Conservation (phyloP, 2,329 filamentous ascomycete species). For the Fusarium chuoi region DNA sequence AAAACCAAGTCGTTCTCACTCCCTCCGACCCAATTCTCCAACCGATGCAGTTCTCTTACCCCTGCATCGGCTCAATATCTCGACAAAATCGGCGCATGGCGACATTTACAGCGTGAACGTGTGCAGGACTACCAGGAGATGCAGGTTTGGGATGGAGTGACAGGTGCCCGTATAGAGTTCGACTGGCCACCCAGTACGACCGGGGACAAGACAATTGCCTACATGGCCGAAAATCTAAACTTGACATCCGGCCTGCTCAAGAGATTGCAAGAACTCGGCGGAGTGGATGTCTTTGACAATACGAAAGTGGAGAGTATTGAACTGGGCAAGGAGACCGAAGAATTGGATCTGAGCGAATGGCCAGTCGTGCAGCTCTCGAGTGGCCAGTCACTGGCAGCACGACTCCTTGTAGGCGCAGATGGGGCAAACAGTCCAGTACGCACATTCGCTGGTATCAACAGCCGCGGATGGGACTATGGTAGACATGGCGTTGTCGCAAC, state of each 20-base stretch:
- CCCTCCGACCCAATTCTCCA: constrained; percentile 79
- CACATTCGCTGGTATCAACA: constrained; percentile 85
- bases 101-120: constrained; percentile 75
- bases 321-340: constrained; percentile 74
- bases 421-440: constrained; percentile 95
- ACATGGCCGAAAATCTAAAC: constrained; percentile 97
- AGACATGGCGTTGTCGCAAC: constrained; percentile 93
- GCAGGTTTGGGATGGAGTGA: constrained; percentile 98
- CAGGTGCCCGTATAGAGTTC: constrained; percentile 88
- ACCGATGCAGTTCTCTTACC: constrained; percentile 94
- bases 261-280: constrained; percentile 75
- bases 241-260: constrained; percentile 81
- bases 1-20: constrained; percentile 75
- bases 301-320: constrained; percentile 83
- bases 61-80: constrained; percentile 88
- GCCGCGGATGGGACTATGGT: constrained; percentile 91
- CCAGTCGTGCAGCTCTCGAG: constrained; percentile 81
- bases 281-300: constrained; percentile 77
- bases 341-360: constrained; percentile 85
- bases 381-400: constrained; percentile 76
- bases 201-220: constrained; percentile 77
- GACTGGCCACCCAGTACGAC: constrained; percentile 70
- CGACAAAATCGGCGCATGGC: constrained; percentile 85
- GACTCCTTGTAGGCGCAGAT: constrained; percentile 91
- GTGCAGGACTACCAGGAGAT: constrained; percentile 93